Conservation (phyloP, 805 yeast species). For the Suhomyces pyralidae region DNA sequence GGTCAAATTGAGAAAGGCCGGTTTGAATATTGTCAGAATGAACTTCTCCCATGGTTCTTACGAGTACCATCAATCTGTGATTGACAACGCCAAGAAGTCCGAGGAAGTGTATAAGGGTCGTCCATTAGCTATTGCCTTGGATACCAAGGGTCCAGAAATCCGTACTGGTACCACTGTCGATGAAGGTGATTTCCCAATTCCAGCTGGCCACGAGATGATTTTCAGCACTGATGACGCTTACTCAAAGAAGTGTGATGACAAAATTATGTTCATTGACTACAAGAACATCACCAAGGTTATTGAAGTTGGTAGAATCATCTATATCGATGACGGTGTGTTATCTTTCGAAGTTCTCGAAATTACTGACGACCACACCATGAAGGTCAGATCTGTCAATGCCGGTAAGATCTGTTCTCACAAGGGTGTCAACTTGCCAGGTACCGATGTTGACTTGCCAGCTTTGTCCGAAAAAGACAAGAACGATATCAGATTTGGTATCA, state of each 20-base stretch:
- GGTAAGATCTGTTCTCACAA: constrained; percentile 96
- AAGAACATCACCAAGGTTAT: constrained; percentile 95
- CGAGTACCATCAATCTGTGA: constrained; percentile 95
- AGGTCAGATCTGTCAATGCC: constrained; percentile 85
- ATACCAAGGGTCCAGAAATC: constrained; percentile 99
- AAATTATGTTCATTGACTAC: constrained; percentile 88
- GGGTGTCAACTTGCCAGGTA: constrained; percentile 99
- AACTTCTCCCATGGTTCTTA: constrained; percentile 98
- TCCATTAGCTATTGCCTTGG: constrained; percentile 97
- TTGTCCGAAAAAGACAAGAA: constrained; percentile 93
- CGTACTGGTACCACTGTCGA: constrained; percentile 94
- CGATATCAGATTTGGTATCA: constrained; percentile 93
- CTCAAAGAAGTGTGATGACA: constrained; percentile 69
- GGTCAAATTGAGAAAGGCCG: constrained; percentile 90
- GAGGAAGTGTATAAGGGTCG: constrained; percentile 89
- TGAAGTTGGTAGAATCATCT: constrained; percentile 82
- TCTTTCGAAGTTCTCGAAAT: constrained; percentile 90
- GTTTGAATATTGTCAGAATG: constrained; percentile 97
- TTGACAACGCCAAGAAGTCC: constrained; percentile 95
- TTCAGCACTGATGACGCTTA: constrained; percentile 88
- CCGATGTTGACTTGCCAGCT: constrained; percentile 98
- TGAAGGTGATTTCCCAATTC: constrained; percentile 77
- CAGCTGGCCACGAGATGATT: constrained; percentile 84
- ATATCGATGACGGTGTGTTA: constrained; percentile 96
- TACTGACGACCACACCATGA: constrained; percentile 74